Evolutionary conservation across 331 rosid species (phyloP), one percentile per base, ranked within the genome.

Genomic region (Cucumis variabilis): DNA sequence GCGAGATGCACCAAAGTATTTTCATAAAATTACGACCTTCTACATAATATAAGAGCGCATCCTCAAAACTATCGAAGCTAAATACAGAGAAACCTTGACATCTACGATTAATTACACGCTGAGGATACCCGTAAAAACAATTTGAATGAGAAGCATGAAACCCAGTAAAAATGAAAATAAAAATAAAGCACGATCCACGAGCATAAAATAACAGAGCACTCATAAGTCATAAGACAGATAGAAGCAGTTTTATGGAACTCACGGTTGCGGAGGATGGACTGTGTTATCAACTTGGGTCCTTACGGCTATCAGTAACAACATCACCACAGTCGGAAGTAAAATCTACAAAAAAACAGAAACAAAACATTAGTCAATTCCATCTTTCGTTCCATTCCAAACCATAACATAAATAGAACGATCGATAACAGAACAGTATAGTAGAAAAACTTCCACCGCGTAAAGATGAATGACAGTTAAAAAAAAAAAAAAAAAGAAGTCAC

Each of bases 191-290:
- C 44, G 44, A 37, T 37, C 44, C 44, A 3, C 44, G 44, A 37
- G 44, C 44, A 37, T 37, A 55, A 20, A 55, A 25, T 53, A 27
- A 58, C 69, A 19, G 50, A 55, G 12, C 86, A n/a, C 62, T n/a
- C 13, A 28, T 27, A 62, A 58, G 72, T 6, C 71, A 82, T 8
- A 63, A 63, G 68, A 3, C 68, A 83, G 9, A 83, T 30, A 44
- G 41, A 72, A 13, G 51, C 55, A 13, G 48, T 71, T 86, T 68
- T 88, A 78, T 78, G 79, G 41, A 48, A 92, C 99, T 93, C 55
- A 97, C 99, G 97, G 93, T 86, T 95, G 93, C 51, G 93, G 92
- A 15, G 95, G 96, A 89, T 97, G 99, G 92, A 97, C 94, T 87
- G 93, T 94, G 0, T 98, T 97, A 92, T 95, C 98, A 44, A 92